Conservation (phyloP, 1,139 yeast genomes). For the Groenewaldozyma sp. region DNA sequence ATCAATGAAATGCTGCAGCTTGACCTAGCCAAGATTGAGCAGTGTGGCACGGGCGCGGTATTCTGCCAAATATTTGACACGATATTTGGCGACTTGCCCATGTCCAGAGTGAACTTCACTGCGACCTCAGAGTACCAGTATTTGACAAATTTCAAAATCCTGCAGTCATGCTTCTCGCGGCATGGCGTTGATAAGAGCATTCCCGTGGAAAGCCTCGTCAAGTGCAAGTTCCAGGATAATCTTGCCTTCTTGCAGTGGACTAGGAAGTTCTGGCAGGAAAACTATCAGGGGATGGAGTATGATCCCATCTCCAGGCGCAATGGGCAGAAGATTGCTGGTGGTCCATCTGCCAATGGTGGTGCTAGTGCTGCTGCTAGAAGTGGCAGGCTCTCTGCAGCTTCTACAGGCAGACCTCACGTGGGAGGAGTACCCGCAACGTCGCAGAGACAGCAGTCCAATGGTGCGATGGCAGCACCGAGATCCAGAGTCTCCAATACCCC, state of each 20-base stretch:
- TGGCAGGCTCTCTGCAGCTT: conserved; percentile 6
- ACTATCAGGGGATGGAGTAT: conserved; percentile 58
- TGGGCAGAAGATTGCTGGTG: conserved; percentile 18
- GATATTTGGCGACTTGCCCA: conserved; percentile 70
- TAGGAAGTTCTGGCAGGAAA: conserved; percentile 70
- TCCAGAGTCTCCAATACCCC: too few species aligned
- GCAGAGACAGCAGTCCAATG: neutral
- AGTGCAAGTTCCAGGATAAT: conserved; percentile 89
- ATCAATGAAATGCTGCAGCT: conserved; percentile 60
- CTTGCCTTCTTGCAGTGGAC: conserved; percentile 92
- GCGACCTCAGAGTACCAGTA: conserved; percentile 68
- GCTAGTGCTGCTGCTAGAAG: conserved; percentile 6
- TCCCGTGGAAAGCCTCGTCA: conserved; percentile 72
- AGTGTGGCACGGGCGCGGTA: conserved; percentile 93
- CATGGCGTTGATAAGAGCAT: conserved; percentile 67
- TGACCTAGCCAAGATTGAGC: conserved; percentile 71
- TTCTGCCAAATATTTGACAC: conserved; percentile 89
- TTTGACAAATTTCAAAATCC: conserved; percentile 69
- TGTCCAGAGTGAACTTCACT: conserved; percentile 64
- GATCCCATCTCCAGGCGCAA: conserved; percentile 56
- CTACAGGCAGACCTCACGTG: neutral
- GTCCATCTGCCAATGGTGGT: conserved; percentile 14
- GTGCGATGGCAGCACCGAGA: conserved; percentile 1
- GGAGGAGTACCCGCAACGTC: neutral
- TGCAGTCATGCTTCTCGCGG: conserved; percentile 66